Percentiles rank a stretch among this genome's conserved stretches.
Evolutionary conservation across 2,329 filamentous ascomycete species (phyloP).

Genomic region (Aspergillus hortae): DNA sequence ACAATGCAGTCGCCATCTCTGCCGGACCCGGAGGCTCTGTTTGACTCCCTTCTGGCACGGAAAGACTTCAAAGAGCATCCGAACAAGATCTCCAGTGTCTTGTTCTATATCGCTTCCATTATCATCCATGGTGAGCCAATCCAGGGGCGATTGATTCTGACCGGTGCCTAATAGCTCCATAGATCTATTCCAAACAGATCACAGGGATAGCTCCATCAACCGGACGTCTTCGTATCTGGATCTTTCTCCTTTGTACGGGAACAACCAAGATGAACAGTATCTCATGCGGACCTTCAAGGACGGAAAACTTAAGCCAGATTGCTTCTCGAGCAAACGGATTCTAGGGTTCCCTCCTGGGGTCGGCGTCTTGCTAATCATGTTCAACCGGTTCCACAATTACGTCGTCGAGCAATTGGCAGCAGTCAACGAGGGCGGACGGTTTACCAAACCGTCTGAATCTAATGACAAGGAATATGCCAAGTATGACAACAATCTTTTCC

Average conservation of each 20-base stretch:
- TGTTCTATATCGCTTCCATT: constrained; percentile 73
- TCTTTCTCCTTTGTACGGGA: constrained; percentile 69
- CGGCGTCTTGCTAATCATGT: constrained; percentile 65
- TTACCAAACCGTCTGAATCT: constrained; percentile 53
- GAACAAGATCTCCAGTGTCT: constrained; percentile 68
- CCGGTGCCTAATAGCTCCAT: constrained; percentile 23
- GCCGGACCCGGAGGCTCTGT: constrained; percentile 64
- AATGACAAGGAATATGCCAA: constrained; percentile 33
- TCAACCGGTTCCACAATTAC: constrained; percentile 68
- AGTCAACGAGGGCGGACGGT: constrained; percentile 66
- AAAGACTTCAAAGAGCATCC: constrained; percentile 62
- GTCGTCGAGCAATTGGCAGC: constrained; percentile 58
- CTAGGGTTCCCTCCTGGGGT: constrained; percentile 66
- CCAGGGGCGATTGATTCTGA: background rate
- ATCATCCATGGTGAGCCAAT: constrained; percentile 51
- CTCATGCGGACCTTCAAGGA: constrained; percentile 60
- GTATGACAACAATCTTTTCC: constrained; percentile 47
- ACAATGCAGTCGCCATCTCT: constrained; percentile 57
- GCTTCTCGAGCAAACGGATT: constrained; percentile 63
- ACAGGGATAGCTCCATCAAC: constrained; percentile 60
- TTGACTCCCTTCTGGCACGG: constrained; percentile 65
- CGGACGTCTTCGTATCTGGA: constrained; percentile 73
- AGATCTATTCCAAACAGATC: constrained; percentile 64
- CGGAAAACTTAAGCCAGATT: constrained; percentile 69
- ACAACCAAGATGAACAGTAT: constrained; percentile 60